phyloP scores from a whole-genome alignment of 1,139 yeast species.

The Yarrowia galli region DNA sequence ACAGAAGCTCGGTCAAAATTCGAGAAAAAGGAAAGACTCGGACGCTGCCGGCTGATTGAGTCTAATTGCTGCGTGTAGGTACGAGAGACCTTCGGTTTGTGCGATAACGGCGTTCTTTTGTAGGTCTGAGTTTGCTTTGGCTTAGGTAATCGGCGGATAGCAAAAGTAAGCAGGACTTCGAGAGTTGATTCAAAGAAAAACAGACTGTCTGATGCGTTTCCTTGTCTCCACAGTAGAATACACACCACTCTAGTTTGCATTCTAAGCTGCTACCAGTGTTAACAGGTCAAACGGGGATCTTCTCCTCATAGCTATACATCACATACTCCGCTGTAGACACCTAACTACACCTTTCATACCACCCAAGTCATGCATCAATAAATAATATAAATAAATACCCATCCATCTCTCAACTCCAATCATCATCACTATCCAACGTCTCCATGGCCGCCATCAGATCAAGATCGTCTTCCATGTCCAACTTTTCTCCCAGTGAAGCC shows the following conservation, averaged over 20 bases:
- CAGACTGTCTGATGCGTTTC: too few species aligned
- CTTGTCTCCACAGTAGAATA: too few species aligned
- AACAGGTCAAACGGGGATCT: too few species aligned
- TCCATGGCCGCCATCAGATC: constrained; percentile 22
- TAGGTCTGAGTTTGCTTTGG: neutral
- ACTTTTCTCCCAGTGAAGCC: constrained; percentile 2
- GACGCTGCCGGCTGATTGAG: neutral
- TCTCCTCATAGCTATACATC: too few species aligned
- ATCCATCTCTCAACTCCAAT: neutral
- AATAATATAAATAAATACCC: constrained; percentile 2
- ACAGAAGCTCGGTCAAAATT: neutral
- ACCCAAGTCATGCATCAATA: neutral
- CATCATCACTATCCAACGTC: neutral
- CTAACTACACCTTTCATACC: too few species aligned
- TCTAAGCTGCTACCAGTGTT: too few species aligned
- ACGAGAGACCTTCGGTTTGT: too few species aligned
- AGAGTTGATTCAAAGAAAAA: too few species aligned
- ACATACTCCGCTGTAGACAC: too few species aligned
- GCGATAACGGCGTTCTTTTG: neutral
- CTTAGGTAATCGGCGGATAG: too few species aligned
- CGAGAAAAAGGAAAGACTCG: neutral
- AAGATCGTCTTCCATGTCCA: constrained; percentile 6
- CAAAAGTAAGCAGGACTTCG: too few species aligned
- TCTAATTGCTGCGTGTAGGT: neutral
- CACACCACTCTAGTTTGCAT: too few species aligned